These are phyloP conservation scores for Gracilaria domingensis DNA, from an alignment of 23 red algal genomes.

Conservation along the genomic window DNA sequence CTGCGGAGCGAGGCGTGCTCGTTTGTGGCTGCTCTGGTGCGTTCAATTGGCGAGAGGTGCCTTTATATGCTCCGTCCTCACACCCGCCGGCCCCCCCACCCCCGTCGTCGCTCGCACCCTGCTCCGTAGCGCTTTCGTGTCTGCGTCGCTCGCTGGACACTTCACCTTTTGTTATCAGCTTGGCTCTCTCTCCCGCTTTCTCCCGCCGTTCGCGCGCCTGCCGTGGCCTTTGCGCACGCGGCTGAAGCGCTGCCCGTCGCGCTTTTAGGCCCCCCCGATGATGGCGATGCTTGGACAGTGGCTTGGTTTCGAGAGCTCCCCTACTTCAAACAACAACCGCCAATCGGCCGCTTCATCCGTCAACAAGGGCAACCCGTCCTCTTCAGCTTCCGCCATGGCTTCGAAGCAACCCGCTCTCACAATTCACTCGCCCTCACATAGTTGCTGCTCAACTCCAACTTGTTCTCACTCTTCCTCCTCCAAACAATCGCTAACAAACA, in stretches of 20 bases:
- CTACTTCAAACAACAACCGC: neutral
- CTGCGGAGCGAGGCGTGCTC: no score
- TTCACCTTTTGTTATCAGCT: no score
- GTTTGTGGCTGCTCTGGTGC: no score
- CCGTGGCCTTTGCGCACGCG: no score
- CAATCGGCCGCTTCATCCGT: neutral
- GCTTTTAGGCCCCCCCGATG: constrained; percentile 43
- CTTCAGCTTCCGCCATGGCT: neutral
- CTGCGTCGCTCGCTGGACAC: no score
- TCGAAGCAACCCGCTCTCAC: constrained; percentile 15
- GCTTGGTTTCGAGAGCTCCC: constrained; percentile 35
- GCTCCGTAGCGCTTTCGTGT: no score
- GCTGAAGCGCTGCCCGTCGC: neutral
- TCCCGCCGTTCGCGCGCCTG: no score
- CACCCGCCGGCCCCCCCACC: no score
- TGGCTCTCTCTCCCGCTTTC: no score
- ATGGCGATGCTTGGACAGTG: constrained; percentile 65
- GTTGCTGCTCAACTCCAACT: constrained; percentile 7
- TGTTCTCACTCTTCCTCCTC: neutral
- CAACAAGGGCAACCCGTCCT: neutral
- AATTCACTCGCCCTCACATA: neutral
- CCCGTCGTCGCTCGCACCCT: no score
- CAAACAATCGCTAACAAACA: constrained; percentile 1
- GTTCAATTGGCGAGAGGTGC: no score
- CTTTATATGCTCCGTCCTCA: no score